Percentiles rank a stretch among this genome's conserved stretches.
These are phyloP conservation scores for Monosporascus sp. DNA, from an alignment of 2,329 filamentous ascomycete genomes.

Conservation along the genomic window DNA sequence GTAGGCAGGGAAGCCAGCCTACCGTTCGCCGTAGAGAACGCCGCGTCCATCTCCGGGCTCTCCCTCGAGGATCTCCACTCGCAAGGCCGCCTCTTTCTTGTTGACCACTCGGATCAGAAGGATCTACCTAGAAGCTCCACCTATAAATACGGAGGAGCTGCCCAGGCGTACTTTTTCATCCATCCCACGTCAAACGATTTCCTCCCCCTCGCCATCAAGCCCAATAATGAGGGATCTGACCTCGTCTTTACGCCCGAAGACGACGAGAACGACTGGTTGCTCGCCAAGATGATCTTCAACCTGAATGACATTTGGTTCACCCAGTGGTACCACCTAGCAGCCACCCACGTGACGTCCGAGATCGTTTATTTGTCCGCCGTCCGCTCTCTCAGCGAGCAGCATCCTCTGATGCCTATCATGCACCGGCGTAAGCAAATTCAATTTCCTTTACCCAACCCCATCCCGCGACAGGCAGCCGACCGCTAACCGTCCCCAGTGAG, in stretches of 20 bases:
- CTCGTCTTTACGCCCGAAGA: conserved; percentile 43
- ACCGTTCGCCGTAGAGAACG: conserved; percentile 31
- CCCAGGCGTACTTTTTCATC: conserved; percentile 43
- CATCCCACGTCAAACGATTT: conserved; percentile 33
- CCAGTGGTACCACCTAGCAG: conserved; percentile 37
- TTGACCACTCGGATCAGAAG: conserved; percentile 35
- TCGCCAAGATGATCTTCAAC: conserved; percentile 46
- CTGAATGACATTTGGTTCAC: conserved; percentile 40
- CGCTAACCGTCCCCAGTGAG: conserved; percentile 15
- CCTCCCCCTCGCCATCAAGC: conserved; percentile 41
- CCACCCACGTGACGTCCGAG: conserved; percentile 38
- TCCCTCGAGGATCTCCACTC: conserved; percentile 27
- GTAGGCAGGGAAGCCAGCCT: conserved; percentile 27
- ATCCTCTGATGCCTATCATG: conserved; percentile 37
- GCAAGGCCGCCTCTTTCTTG: conserved; percentile 36
- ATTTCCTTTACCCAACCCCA: neutral
- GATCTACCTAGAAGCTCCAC: conserved; percentile 4
- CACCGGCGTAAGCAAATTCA: conserved; percentile 23
- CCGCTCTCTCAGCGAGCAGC: conserved; percentile 37
- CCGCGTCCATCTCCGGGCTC: conserved; percentile 24
- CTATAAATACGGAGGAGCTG: conserved; percentile 33
- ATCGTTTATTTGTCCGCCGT: conserved; percentile 38
- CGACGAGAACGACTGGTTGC: conserved; percentile 38
- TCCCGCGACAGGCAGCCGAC: conserved; percentile 1
- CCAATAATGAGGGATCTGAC: conserved; percentile 34